A percentile compares a stretch with the other conserved stretches of the same genome.
These are phyloP conservation scores for Eruca vesicaria DNA, from an alignment of 441 rosid species.

Conservation along the genomic window DNA sequence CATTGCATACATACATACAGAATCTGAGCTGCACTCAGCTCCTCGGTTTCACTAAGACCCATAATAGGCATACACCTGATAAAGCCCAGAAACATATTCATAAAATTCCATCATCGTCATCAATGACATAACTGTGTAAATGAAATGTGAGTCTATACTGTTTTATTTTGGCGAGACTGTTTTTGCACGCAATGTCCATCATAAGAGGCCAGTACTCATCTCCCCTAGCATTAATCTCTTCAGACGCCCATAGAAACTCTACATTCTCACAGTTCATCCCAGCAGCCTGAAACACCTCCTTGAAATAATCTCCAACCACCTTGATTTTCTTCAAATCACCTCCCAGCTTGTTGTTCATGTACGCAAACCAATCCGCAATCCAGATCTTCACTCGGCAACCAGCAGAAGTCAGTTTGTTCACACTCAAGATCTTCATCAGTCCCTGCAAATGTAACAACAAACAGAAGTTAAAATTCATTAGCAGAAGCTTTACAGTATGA, in stretches of 20 bases:
- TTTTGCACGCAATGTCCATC: constrained; percentile 80
- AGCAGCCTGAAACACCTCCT: constrained; percentile 74
- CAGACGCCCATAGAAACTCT: constrained; percentile 80
- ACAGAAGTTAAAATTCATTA: neutral
- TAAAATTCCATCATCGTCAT: neutral
- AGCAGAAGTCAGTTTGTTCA: constrained; percentile 78
- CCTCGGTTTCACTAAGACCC: constrained; percentile 92
- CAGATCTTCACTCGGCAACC: constrained; percentile 84
- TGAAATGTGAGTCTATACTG: neutral
- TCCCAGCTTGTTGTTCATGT: constrained; percentile 84
- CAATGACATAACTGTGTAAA: neutral
- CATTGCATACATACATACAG: constrained; percentile 94
- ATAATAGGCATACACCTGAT: constrained; percentile 77
- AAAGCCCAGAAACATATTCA: constrained; percentile 10
- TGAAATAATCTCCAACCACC: constrained; percentile 60
- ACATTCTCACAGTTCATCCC: constrained; percentile 77
- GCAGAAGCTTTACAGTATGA: neutral
- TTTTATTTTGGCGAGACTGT: constrained; percentile 57
- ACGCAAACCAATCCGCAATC: constrained; percentile 99
- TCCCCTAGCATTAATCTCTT: constrained; percentile 68
- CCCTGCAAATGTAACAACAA: constrained; percentile 39
- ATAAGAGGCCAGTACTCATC: constrained; percentile 87
- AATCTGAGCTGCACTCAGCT: constrained; percentile 78
- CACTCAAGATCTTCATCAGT: constrained; percentile 75
- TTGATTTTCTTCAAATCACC: constrained; percentile 79